phyloP scores from a whole-genome alignment of 2,329 filamentous ascomycete genomes.

The Fusarium sp. region DNA sequence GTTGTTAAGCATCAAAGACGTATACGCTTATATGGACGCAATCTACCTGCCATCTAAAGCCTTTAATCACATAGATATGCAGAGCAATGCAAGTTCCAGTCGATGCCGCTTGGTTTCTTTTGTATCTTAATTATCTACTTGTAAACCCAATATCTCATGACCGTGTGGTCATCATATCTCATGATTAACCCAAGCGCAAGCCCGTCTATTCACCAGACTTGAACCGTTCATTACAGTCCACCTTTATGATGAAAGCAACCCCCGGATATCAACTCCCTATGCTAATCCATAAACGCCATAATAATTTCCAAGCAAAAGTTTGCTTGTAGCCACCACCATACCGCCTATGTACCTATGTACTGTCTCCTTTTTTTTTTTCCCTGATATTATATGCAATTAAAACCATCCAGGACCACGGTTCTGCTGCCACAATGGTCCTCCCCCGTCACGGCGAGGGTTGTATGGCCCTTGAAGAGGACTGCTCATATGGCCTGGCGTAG shows the following conservation, averaged over 20 bases:
- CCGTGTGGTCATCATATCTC: slow-evolving; percentile 34
- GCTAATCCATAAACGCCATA: slow-evolving; percentile 15
- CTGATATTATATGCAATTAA: slow-evolving; percentile 47
- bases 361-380: slow-evolving; percentile 4
- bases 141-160: slow-evolving; percentile 10
- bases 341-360: slow-evolving; percentile 5
- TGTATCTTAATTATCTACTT: slow-evolving; percentile 34
- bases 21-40: background rate
- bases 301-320: slow-evolving; percentile 8
- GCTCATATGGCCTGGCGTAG: slow-evolving; percentile 33
- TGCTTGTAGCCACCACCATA: background rate
- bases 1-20: background rate
- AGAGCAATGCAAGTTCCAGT: background rate
- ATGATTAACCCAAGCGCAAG: slow-evolving; percentile 25
- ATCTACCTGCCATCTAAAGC: background rate
- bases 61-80: background rate
- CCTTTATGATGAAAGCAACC: slow-evolving; percentile 27
- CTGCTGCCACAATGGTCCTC: slow-evolving; percentile 65
- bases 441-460: slow-evolving; percentile 44
- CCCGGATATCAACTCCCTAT: slow-evolving; percentile 33
- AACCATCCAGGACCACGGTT: slow-evolving; percentile 60
- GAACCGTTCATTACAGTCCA: slow-evolving; percentile 10
- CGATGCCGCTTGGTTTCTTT: slow-evolving; percentile 13
- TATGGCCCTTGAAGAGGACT: slow-evolving; percentile 20
- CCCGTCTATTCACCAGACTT: slow-evolving; percentile 15